Conservation (phyloP, 768 basidiomycete species). For the Brasilioporus rufonigricans region DNA sequence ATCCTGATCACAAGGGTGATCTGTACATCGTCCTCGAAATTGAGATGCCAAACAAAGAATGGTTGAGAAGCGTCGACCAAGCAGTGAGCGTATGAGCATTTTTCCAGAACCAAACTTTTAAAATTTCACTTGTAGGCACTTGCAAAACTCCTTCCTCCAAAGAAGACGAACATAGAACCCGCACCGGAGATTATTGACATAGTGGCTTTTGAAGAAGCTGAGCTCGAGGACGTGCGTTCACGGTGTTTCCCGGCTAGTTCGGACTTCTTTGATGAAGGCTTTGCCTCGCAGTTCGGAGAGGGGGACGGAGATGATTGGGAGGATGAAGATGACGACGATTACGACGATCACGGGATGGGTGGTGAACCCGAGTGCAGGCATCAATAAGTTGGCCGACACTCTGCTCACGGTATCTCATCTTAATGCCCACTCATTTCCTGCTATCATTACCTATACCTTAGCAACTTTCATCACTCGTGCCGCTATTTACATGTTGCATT, state of each 20-base stretch:
- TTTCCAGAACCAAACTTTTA: background rate
- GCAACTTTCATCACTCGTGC: slow-evolving; percentile 9
- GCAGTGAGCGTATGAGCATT: slow-evolving; percentile 40
- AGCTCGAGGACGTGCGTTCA: slow-evolving; percentile 81
- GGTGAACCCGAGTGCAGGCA: slow-evolving; percentile 59
- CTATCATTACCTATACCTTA: slow-evolving; percentile 16
- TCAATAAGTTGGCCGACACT: slow-evolving; percentile 41
- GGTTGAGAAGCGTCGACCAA: slow-evolving; percentile 65
- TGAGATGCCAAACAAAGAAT: slow-evolving; percentile 83
- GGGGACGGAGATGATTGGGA: slow-evolving; percentile 68
- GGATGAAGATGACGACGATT: slow-evolving; percentile 65
- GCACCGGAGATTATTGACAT: slow-evolving; percentile 69
- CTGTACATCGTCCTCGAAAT: slow-evolving; percentile 79
- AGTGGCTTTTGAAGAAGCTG: slow-evolving; percentile 69
- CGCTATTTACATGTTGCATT: slow-evolving; percentile 30
- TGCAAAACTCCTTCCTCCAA: slow-evolving; percentile 67
- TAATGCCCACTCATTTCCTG: slow-evolving; percentile 10
- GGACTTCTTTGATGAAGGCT: slow-evolving; percentile 76
- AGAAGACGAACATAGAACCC: slow-evolving; percentile 71
- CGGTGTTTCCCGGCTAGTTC: slow-evolving; percentile 70
- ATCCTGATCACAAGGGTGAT: slow-evolving; percentile 68
- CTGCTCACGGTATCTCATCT: slow-evolving; percentile 9
- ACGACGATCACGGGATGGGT: slow-evolving; percentile 38
- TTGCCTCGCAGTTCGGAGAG: slow-evolving; percentile 68
- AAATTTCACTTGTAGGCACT: slow-evolving; percentile 49